Evolutionary conservation across 768 basidiomycete species (phyloP), one percentile per base, ranked within the genome.

Genomic region (Mycena epipterygia): DNA sequence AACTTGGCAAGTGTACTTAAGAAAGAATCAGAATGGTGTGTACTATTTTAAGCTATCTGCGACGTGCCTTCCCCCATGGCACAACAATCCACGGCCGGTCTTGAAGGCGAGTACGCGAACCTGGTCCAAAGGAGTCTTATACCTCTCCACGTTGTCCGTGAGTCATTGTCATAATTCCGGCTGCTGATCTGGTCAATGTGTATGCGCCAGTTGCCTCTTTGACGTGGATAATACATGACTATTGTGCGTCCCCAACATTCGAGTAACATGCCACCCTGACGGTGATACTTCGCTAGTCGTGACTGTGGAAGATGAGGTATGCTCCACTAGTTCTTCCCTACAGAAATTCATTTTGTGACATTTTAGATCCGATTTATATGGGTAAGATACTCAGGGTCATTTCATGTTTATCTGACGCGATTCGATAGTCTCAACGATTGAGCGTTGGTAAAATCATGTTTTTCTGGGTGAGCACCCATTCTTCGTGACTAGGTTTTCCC

Each of bases 291-390:
- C 21, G n/a, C n/a, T n/a, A 44, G 42, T 44, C n/a, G 13, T 44
- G 13, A 41, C 39, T 17, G 13, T 41, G 39, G 39, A 41, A 17
- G 39, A 41, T 41, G 39, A 41, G 39, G 42, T 44, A n/a, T n/a
- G n/a, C n/a, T n/a, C n/a, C n/a, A n/a, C n/a, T n/a, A n/a, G n/a
- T n/a, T n/a, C n/a, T n/a, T n/a, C n/a, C n/a, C n/a, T n/a, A n/a
- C 21, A 44, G 42, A 13, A 44, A 14, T 16, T 41, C n/a, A n/a
- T n/a, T n/a, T n/a, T n/a, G n/a, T n/a, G n/a, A n/a, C n/a, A n/a
- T n/a, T n/a, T n/a, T 46, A 84, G 83, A 75, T 84, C 67, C 74
- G 74, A 27, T 81, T 80, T 63, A 81, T 86, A 30, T 85, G 85
- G 85, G 85, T 85, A 53, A n/a, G n/a, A n/a, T n/a, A n/a, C n/a